Evolutionary conservation across 306 rosid species (phyloP).

Genomic region (Dryas drummondii): DNA sequence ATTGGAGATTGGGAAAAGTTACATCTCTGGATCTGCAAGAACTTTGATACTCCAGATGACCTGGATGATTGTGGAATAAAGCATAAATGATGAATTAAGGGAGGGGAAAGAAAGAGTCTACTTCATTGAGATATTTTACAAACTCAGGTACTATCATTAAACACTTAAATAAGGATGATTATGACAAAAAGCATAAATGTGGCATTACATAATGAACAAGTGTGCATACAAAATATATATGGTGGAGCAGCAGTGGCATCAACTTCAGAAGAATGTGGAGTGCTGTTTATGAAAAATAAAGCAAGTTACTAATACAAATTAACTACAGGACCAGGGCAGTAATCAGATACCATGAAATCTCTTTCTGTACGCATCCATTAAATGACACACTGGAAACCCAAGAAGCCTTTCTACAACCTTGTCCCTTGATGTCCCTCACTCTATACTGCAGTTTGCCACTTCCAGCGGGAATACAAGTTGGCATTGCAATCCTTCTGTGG

Average conservation of each 20-base stretch:
- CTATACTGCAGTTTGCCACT: slow-evolving; percentile 43
- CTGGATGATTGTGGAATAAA: slow-evolving; percentile 40
- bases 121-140: background rate
- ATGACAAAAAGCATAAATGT: background rate
- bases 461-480: slow-evolving; percentile 60
- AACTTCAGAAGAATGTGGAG: background rate
- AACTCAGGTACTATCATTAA: background rate
- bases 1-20: slow-evolving; percentile 34
- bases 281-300: background rate
- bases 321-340: background rate
- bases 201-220: background rate
- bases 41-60: slow-evolving; percentile 55
- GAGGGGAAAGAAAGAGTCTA: background rate
- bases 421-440: slow-evolving; percentile 37
- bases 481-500: slow-evolving; percentile 52
- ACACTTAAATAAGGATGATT: background rate
- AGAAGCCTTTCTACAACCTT: slow-evolving; percentile 44
- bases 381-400: slow-evolving; percentile 39
- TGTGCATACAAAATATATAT: background rate
- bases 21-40: slow-evolving; percentile 43
- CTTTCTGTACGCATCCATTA: slow-evolving; percentile 41
- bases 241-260: background rate
- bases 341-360: slow-evolving; percentile 53
- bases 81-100: background rate
- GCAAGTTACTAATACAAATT: background rate